phyloP scores from a whole-genome alignment of 495 filamentous ascomycete genomes.

The Sabuloglossum arenarium region DNA sequence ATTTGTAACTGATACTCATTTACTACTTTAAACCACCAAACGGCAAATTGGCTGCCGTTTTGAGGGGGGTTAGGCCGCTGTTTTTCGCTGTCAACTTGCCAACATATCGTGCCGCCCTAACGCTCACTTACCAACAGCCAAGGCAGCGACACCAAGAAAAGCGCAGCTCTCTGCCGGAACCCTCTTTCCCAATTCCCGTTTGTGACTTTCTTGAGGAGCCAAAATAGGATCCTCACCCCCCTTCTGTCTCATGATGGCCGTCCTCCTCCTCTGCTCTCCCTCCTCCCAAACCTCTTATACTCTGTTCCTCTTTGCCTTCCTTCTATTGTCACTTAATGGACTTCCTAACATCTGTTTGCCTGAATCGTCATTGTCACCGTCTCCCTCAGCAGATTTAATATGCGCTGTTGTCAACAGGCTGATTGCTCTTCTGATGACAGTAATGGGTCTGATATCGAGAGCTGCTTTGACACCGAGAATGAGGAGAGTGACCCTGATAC shows the following conservation, averaged over 20 bases:
- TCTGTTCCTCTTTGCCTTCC: neutral
- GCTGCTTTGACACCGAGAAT: no score
- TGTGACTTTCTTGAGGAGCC: neutral
- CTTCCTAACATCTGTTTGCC: no score
- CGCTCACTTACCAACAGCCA: neutral
- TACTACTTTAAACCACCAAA: neutral
- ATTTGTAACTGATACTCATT: no score
- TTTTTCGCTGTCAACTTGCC: neutral
- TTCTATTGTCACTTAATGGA: neutral
- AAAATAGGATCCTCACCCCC: neutral
- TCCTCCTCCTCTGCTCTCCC: neutral
- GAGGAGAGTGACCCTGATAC: no score
- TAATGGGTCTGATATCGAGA: no score
- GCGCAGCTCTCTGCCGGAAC: neutral
- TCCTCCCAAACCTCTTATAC: neutral
- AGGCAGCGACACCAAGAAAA: neutral
- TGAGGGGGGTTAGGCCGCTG: neutral
- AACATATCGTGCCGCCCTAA: neutral
- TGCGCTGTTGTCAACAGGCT: no score
- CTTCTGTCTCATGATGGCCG: neutral
- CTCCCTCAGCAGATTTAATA: no score
- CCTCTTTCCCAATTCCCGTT: neutral
- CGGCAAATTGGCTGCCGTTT: neutral
- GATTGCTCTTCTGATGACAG: no score
- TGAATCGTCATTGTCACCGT: neutral